phyloP scores from a whole-genome alignment of 179 eudicot genomes.

The Silene vulgaris region DNA sequence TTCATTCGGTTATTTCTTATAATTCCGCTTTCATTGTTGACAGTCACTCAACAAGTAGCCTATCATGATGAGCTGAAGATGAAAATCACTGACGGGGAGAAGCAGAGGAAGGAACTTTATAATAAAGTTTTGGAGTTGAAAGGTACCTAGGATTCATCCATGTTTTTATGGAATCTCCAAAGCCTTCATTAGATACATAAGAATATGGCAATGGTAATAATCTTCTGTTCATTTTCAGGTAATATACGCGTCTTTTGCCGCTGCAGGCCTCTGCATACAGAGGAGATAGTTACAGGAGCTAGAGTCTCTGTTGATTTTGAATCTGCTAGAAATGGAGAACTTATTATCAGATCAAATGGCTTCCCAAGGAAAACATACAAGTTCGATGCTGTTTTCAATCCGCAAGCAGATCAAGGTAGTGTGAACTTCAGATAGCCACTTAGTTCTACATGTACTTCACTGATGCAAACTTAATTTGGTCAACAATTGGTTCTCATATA shows the following conservation, averaged over 20 bases:
- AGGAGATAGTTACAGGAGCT: conserved; percentile 62
- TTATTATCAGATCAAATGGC: conserved; percentile 57
- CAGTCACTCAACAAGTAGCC: conserved; percentile 54
- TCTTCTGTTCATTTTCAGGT: conserved; percentile 42
- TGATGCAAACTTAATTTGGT: background rate
- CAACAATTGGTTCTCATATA: conserved; percentile 6
- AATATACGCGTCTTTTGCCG: conserved; percentile 93
- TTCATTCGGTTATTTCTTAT: background rate
- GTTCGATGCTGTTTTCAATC: conserved; percentile 82
- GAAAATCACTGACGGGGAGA: conserved; percentile 60
- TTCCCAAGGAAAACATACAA: conserved; percentile 60
- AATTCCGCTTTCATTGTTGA: conserved; percentile 17
- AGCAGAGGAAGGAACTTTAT: conserved; percentile 74
- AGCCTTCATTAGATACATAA: background rate
- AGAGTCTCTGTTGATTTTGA: conserved; percentile 65
- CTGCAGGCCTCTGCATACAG: conserved; percentile 72
- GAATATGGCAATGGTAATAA: conserved; percentile 8
- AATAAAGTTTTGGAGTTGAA: conserved; percentile 83
- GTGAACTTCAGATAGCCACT: conserved; percentile 9
- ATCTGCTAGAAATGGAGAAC: conserved; percentile 75
- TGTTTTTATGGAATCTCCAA: background rate
- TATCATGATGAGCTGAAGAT: conserved; percentile 54
- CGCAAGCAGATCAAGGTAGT: conserved; percentile 82
- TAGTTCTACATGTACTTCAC: background rate
- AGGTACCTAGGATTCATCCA: conserved; percentile 34